These are phyloP conservation scores for Paramecium biaurelia DNA, from an alignment of 73 alveolate species.

Conservation along the genomic window DNA sequence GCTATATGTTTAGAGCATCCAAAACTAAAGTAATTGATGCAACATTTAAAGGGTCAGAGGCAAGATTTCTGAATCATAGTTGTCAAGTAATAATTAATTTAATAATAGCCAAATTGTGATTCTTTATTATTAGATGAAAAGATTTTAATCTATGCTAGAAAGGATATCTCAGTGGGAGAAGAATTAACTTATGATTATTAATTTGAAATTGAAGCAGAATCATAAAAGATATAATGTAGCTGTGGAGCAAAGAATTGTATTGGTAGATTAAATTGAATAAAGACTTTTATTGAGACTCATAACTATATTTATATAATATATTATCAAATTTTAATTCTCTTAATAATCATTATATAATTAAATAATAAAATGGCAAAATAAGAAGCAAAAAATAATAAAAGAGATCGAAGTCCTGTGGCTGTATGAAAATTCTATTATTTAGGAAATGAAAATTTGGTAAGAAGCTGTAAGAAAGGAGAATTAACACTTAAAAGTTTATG, in stretches of 20 bases:
- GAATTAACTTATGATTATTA: slow-evolving; percentile 94
- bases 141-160: slow-evolving; percentile 91
- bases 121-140: slow-evolving; percentile 92
- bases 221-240: slow-evolving; percentile 84
- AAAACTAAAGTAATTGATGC: slow-evolving; percentile 95
- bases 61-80: slow-evolving; percentile 93
- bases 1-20: slow-evolving; percentile 95
- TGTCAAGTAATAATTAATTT: slow-evolving; percentile 74
- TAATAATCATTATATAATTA: not conserved
- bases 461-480: slow-evolving; percentile 57
- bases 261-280: slow-evolving; percentile 86
- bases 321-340: not conserved
- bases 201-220: slow-evolving; percentile 91
- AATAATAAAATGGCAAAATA: not conserved
- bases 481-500: slow-evolving; percentile 50
- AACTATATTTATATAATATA: not conserved
- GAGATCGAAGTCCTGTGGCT: slow-evolving; percentile 14
- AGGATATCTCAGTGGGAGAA: slow-evolving; percentile 89
- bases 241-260: slow-evolving; percentile 95
- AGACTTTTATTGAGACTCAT: not conserved
- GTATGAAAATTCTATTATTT: not conserved
- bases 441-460: slow-evolving; percentile 64
- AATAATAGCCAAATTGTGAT: slow-evolving; percentile 79
- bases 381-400: not conserved
- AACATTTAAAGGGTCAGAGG: slow-evolving; percentile 92